Conservation (phyloP, 306 rosid species). For the Dalbergia oliveri region DNA sequence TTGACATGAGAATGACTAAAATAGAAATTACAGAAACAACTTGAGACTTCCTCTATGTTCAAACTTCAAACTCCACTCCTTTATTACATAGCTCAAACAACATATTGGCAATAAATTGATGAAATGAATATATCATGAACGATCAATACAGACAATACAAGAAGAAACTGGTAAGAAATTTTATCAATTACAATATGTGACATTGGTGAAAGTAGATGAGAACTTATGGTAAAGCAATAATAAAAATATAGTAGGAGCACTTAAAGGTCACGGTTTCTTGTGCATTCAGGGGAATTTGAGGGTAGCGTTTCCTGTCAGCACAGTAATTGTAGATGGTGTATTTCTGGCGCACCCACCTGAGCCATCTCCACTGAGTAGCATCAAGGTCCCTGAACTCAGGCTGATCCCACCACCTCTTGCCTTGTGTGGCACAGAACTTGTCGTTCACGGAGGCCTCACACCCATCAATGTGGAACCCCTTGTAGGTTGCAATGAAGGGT, state of each 20-base stretch:
- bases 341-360: constrained; percentile 73
- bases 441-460: constrained; percentile 85
- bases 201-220: not conserved
- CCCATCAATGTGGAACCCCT: constrained; percentile 90
- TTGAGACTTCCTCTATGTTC: too few species aligned
- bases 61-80: not conserved
- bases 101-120: not conserved
- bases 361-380: constrained; percentile 63
- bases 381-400: constrained; percentile 77
- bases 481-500: constrained; percentile 81
- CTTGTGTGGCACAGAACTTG: constrained; percentile 77
- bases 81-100: constrained; percentile 36
- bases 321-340: constrained; percentile 94
- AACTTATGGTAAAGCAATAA: not conserved
- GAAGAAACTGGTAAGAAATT: not conserved
- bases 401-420: constrained; percentile 93
- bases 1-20: too few species aligned
- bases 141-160: not conserved
- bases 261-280: constrained; percentile 76
- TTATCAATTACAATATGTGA: constrained; percentile 9
- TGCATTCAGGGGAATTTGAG: constrained; percentile 68
- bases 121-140: not conserved
- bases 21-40: not conserved
- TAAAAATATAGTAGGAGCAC: not conserved
- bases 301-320: constrained; percentile 71